Evolutionary conservation across 495 filamentous ascomycete genomes (phyloP).

Genomic region (Friedmanniomyces endolithicus): DNA sequence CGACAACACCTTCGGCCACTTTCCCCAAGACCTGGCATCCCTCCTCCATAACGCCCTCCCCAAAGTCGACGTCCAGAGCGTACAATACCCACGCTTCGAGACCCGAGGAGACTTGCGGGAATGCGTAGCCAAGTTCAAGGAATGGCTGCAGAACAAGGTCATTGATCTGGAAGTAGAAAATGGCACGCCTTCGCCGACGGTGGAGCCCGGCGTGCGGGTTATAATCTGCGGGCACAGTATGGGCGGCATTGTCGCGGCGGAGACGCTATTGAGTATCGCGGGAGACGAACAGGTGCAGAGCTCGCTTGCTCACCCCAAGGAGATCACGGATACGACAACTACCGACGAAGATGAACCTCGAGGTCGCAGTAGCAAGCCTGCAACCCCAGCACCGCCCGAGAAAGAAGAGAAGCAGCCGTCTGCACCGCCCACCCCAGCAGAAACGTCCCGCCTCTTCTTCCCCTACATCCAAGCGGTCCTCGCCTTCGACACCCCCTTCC

Average conservation of each 20-base stretch:
- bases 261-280: slow-evolving; percentile 59
- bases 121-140: slow-evolving; percentile 67
- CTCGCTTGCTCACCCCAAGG: slow-evolving; percentile 22
- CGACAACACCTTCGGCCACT: slow-evolving; percentile 74
- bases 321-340: slow-evolving; percentile 13
- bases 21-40: slow-evolving; percentile 59
- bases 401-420: slow-evolving; percentile 3
- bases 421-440: slow-evolving; percentile 17
- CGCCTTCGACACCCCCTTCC: slow-evolving; percentile 89
- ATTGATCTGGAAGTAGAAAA: slow-evolving; percentile 86
- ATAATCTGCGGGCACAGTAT: slow-evolving; percentile 87
- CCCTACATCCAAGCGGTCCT: slow-evolving; percentile 72
- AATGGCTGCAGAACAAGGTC: slow-evolving; percentile 86
- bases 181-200: slow-evolving; percentile 69
- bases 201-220: slow-evolving; percentile 76
- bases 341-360: neutral
- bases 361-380: neutral
- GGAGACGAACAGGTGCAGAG: slow-evolving; percentile 51
- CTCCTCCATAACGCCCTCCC: slow-evolving; percentile 61
- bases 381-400: slow-evolving; percentile 1
- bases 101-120: slow-evolving; percentile 76
- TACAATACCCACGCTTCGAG: slow-evolving; percentile 83
- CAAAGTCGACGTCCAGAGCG: slow-evolving; percentile 52
- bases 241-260: slow-evolving; percentile 93
- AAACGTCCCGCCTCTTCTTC: slow-evolving; percentile 44